Conservation (phyloP, 345 rosid genomes). For the Eucalyptus brandiana region DNA sequence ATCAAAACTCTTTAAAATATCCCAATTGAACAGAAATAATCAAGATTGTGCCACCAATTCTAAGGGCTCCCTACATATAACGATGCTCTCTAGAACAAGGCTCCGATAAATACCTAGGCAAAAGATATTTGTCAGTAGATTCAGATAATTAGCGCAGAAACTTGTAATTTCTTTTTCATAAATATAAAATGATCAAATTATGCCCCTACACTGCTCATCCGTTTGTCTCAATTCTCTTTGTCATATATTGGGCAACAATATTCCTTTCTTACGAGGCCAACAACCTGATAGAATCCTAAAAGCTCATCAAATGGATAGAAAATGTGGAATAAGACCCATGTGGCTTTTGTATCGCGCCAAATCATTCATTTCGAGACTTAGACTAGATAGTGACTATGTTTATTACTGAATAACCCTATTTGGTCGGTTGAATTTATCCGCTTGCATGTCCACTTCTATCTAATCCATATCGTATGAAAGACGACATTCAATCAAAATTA, state of each 20-base stretch:
- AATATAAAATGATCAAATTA: neutral
- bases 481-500: neutral
- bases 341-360: neutral
- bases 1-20: neutral
- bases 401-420: neutral
- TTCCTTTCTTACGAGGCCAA: neutral
- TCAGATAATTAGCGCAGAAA: neutral
- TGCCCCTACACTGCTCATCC: neutral
- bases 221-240: neutral
- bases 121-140: neutral
- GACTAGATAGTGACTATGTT: neutral
- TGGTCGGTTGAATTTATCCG: neutral
- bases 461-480: neutral
- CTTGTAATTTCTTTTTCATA: neutral
- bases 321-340: neutral
- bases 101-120: neutral
- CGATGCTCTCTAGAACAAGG: neutral
- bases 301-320: neutral
- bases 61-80: neutral
- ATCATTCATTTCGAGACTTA: neutral
- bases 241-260: neutral
- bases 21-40: neutral
- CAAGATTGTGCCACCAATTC: neutral
- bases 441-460: neutral
- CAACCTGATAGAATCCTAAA: neutral